Conservation (phyloP, 179 eudicot species). For the Nepenthes alata region DNA sequence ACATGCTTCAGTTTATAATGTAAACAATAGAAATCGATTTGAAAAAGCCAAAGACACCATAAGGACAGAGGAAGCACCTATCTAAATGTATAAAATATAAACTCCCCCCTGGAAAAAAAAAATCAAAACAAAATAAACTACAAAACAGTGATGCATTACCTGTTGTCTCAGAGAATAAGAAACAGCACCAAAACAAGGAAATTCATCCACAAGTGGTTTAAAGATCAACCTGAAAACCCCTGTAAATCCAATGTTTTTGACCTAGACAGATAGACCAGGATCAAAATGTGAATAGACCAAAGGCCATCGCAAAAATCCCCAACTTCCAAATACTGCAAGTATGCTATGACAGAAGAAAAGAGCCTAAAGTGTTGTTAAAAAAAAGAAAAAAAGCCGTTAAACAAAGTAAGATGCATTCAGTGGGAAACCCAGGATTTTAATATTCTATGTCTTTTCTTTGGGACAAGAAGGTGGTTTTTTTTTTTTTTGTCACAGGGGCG, state of each 20-base stretch:
- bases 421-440: too few species aligned
- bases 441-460: too few species aligned
- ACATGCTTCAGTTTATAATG: too few species aligned
- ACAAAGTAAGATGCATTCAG: not conserved
- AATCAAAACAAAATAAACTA: not conserved
- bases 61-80: too few species aligned
- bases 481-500: too few species aligned
- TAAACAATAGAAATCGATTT: not conserved
- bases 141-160: constrained; percentile 26
- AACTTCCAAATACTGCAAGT: not conserved
- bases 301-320: not conserved
- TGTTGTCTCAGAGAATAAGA: constrained; percentile 71
- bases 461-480: too few species aligned
- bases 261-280: constrained; percentile 28
- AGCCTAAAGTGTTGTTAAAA: not conserved
- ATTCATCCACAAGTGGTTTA: constrained; percentile 69
- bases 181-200: constrained; percentile 86
- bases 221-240: constrained; percentile 81
- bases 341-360: not conserved
- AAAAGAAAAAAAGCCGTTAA: not conserved
- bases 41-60: not conserved
- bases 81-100: too few species aligned
- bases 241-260: constrained; percentile 70
- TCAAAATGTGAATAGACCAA: constrained; percentile 1
- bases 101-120: not conserved